Evolutionary conservation across 2,329 filamentous ascomycete species (phyloP).

Genomic region (Dactylellina leptospora): DNA sequence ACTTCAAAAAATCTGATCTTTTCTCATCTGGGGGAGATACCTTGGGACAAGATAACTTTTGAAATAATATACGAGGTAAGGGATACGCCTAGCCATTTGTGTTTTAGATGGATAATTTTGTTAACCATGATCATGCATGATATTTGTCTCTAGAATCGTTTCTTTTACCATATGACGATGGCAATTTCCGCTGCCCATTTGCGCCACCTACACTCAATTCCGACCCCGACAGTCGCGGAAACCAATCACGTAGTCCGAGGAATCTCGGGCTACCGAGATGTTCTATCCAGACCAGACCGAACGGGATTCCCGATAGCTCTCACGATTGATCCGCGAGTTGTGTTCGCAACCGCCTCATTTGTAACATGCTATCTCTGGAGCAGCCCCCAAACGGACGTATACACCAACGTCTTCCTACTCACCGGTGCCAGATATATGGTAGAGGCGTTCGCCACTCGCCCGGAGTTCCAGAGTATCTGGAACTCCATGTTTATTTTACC

Average conservation of each 20-base stretch:
- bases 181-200: conserved; percentile 2
- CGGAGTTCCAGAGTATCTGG: background rate
- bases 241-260: background rate
- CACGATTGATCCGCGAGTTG: background rate
- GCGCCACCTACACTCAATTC: background rate
- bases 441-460: background rate
- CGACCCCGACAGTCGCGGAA: background rate
- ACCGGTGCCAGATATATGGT: background rate
- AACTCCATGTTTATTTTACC: background rate
- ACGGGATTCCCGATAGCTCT: conserved; percentile 1
- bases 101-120: too few relatives aligned
- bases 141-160: background rate
- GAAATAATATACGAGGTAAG: conserved; percentile 7
- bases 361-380: conserved; percentile 3
- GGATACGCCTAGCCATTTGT: background rate
- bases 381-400: conserved; percentile 1
- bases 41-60: conserved; percentile 1
- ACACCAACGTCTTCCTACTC: background rate
- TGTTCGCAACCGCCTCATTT: conserved; percentile 1
- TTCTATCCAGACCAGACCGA: conserved; percentile 3
- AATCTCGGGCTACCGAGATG: background rate
- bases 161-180: conserved; percentile 3
- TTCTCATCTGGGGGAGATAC: background rate
- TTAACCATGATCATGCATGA: too few relatives aligned
- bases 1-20: background rate